phyloP scores from a whole-genome alignment of 192 early-diverging fungal species.

The Backusella psychrophila region DNA sequence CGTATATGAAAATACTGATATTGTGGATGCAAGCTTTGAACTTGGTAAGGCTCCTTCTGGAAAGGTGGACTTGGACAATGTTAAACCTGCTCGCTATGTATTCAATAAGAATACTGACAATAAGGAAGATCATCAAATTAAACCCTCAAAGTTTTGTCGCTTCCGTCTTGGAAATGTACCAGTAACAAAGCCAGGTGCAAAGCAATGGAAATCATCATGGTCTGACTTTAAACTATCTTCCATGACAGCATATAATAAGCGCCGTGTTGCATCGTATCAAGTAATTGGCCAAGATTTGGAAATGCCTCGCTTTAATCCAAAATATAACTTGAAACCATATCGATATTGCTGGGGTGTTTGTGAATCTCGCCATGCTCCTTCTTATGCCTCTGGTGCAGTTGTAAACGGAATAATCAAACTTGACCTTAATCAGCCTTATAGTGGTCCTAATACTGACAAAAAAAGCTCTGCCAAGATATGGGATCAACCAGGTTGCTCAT shows the following conservation, averaged over 20 bases:
- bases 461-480: conserved; percentile 15
- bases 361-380: conserved; percentile 23
- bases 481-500: conserved; percentile 37
- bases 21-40: conserved; percentile 36
- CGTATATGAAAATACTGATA: conserved; percentile 37
- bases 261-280: conserved; percentile 27
- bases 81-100: conserved; percentile 12
- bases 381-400: conserved; percentile 33
- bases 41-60: conserved; percentile 25
- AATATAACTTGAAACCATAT: conserved; percentile 24
- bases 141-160: conserved; percentile 29
- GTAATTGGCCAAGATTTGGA: conserved; percentile 35
- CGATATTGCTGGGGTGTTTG: conserved; percentile 37
- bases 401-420: conserved; percentile 37
- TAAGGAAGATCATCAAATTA: conserved; percentile 20
- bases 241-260: conserved; percentile 11
- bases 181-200: not conserved
- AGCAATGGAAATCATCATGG: not conserved
- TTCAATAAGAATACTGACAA: conserved; percentile 27
- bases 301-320: conserved; percentile 36
- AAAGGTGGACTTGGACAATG: conserved; percentile 15
- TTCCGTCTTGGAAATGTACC: conserved; percentile 33
- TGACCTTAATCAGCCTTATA: conserved; percentile 27
- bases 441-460: conserved; percentile 10
- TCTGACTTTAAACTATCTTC: not conserved